Conservation (phyloP, 1,284 basidiomycete species). For the Ustilago loliicola region DNA sequence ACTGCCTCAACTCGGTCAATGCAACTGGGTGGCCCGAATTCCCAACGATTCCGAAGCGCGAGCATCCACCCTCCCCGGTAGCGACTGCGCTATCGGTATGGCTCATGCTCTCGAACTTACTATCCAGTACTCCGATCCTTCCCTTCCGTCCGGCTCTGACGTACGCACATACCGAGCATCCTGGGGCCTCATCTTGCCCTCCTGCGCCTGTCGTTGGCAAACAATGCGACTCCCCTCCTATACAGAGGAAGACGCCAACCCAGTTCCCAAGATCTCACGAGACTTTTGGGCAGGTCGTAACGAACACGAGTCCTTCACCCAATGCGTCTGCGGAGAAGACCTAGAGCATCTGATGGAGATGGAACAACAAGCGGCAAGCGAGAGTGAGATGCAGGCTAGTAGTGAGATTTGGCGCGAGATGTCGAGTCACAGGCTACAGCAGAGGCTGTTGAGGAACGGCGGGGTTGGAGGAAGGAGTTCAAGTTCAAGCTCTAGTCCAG, state of each 20-base stretch:
- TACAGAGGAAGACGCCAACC: slow-evolving; percentile 47
- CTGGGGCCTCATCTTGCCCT: slow-evolving; percentile 50
- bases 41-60: slow-evolving; percentile 47
- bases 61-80: slow-evolving; percentile 44
- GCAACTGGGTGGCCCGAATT: slow-evolving; percentile 54
- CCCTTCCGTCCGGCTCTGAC: slow-evolving; percentile 19
- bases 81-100: slow-evolving; percentile 47
- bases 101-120: slow-evolving; percentile 49
- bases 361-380: slow-evolving; percentile 42
- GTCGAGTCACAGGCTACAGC: slow-evolving; percentile 42
- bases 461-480: background rate
- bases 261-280: slow-evolving; percentile 47
- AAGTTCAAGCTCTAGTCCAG: slow-evolving; percentile 2
- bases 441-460: slow-evolving; percentile 24
- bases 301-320: slow-evolving; percentile 51
- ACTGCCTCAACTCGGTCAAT: slow-evolving; percentile 16
- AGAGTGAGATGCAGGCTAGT: slow-evolving; percentile 41
- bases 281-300: slow-evolving; percentile 53
- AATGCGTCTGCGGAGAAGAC: slow-evolving; percentile 57
- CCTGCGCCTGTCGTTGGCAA: slow-evolving; percentile 52
- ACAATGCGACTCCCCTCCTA: slow-evolving; percentile 51
- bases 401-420: slow-evolving; percentile 50
- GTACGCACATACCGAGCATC: slow-evolving; percentile 33
- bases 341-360: slow-evolving; percentile 45
- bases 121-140: slow-evolving; percentile 44